Evolutionary conservation across 2,329 filamentous ascomycete species (phyloP).

Genomic region (Paecilomyces variotii): DNA sequence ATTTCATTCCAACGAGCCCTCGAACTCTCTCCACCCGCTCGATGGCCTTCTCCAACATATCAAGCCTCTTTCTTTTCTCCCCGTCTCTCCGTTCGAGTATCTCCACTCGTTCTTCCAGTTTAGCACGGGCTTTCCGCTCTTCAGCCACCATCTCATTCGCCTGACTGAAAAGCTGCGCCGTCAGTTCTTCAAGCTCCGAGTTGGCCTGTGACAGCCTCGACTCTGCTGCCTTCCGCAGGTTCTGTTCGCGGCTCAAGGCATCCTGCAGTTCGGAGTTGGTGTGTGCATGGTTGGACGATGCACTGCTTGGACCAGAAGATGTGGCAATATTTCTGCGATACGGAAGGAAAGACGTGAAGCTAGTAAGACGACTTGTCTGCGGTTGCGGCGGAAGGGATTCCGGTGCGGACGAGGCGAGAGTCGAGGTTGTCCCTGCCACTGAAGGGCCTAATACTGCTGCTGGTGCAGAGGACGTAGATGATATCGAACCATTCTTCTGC

Average conservation of each 20-base stretch:
- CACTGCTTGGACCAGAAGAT: slow-evolving; percentile 15
- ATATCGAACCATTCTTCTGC: slow-evolving; percentile 17
- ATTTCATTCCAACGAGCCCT: slow-evolving; percentile 38
- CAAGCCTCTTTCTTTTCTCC: slow-evolving; percentile 46
- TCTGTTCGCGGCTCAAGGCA: slow-evolving; percentile 47
- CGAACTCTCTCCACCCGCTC: slow-evolving; percentile 51
- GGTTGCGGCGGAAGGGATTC: slow-evolving; percentile 19
- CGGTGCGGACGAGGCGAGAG: slow-evolving; percentile 15
- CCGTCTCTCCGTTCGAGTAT: slow-evolving; percentile 38
- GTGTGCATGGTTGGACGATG: slow-evolving; percentile 15
- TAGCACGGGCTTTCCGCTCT: slow-evolving; percentile 52
- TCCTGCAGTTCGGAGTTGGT: slow-evolving; percentile 42
- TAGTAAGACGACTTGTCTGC: slow-evolving; percentile 25
- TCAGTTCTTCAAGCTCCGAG: slow-evolving; percentile 54
- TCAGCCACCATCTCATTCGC: slow-evolving; percentile 60
- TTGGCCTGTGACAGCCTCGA: slow-evolving; percentile 46
- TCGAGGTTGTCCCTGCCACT: slow-evolving; percentile 21
- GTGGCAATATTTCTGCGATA: slow-evolving; percentile 21
- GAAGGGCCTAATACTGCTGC: slow-evolving; percentile 25
- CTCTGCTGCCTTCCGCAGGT: slow-evolving; percentile 50
- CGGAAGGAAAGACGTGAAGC: slow-evolving; percentile 31
- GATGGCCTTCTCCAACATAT: slow-evolving; percentile 49
- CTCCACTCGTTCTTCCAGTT: slow-evolving; percentile 40
- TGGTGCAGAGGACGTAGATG: slow-evolving; percentile 17
- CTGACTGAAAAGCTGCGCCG: slow-evolving; percentile 52